Evolutionary conservation across 768 basidiomycete species (phyloP), one percentile per base, ranked within the genome.

Genomic region (Zangia roseola): DNA sequence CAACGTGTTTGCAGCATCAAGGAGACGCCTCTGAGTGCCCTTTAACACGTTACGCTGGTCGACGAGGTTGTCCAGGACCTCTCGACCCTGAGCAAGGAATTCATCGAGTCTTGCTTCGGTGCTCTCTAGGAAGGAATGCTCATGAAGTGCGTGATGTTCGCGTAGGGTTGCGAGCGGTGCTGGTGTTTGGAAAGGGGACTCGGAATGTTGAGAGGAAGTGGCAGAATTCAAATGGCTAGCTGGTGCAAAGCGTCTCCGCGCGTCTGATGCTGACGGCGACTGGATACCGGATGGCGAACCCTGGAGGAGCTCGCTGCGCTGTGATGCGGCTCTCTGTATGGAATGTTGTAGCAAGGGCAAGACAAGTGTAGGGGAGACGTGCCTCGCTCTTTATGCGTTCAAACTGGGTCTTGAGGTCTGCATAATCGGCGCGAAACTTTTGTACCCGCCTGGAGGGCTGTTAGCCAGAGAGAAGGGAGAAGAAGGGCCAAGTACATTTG

Each of bases 41-140:
- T 97, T 98, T 50, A 99, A 74, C 67, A 98, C 83, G 62, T 88
- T 88, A 51, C 92, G 75, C 70, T 99, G 97, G 64, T 94, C 94
- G 38, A 90, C 83, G 31, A 99, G 71, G 63, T 94, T 95, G 55
- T 95, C 91, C 60, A 97, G 69, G 17, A 92, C 93, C 28, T 94
- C 91, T 48, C 88, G 76, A 2, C 97, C 97, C 65, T 98, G 95
- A 1, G 90, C 84, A 41, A 99, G 71, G 63, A 95, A 97, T 14
- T 89, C 88, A 55, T 99, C 97, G 52, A 99, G 73, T 40, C 83
- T 78, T 19, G 78, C 74, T 48, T 94, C 87, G 5, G 93, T 87
- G 52, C 84, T 83, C 58, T 91, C 84, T 14, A 97, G 74, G 63
- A 97, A 98, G 2, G 83, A 79, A 65, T 97, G 91, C 69, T 99